Evolutionary conservation across 306 rosid species (phyloP).

Genomic region (Ormosia semicastrata): DNA sequence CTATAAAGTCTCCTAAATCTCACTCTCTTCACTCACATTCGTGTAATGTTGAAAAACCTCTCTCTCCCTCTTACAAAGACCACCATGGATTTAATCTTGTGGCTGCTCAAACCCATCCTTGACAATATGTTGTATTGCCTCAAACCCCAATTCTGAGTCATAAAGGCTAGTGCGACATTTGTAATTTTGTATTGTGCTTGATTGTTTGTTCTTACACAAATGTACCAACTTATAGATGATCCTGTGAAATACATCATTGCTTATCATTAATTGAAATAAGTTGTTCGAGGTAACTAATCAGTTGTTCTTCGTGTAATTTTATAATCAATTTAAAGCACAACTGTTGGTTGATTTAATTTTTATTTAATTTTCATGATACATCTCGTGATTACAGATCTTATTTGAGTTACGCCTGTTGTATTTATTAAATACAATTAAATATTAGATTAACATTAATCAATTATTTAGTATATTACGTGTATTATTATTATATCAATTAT

Average conservation of each 20-base stretch:
- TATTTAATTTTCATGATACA: neutral
- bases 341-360: neutral
- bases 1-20: no score
- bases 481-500: no score
- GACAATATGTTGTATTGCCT: no score
- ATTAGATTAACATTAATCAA: no score
- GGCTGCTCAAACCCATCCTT: no score
- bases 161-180: neutral
- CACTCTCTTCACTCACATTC: no score
- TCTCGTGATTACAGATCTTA: neutral
- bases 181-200: neutral
- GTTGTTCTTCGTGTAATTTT: neutral
- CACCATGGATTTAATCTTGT: no score
- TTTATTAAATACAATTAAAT: no score
- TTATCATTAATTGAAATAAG: neutral
- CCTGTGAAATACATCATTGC: neutral
- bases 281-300: neutral
- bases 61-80: no score
- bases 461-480: no score
- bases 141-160: no score
- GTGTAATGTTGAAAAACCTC: no score
- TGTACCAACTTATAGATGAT: neutral
- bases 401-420: neutral
- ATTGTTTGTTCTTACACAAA: neutral
- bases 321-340: neutral